These are phyloP conservation scores for Cyclotella sp. DNA, from an alignment of 108 stramenopile species.

Conservation along the genomic window DNA sequence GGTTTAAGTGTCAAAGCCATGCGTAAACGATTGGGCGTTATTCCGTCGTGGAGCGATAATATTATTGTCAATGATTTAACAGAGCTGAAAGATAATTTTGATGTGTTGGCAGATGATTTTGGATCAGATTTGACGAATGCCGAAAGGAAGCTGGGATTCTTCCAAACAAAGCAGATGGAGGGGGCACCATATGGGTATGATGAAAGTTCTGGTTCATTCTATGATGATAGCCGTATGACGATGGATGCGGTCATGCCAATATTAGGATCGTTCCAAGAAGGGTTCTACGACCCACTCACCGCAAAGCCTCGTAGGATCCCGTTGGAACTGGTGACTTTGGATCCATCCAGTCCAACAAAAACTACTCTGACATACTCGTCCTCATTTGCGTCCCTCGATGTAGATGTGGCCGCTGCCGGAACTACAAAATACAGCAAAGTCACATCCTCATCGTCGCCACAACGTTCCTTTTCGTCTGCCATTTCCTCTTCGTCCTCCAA, in stretches of 20 bases:
- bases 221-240: slow-evolving; percentile 50
- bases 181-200: slow-evolving; percentile 19
- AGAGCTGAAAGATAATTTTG: slow-evolving; percentile 56
- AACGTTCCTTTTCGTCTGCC: slow-evolving; percentile 55
- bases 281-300: slow-evolving; percentile 87
- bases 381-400: slow-evolving; percentile 54
- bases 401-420: slow-evolving; percentile 37
- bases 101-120: slow-evolving; percentile 50
- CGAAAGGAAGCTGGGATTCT: slow-evolving; percentile 31
- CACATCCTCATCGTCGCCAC: slow-evolving; percentile 48
- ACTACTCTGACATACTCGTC: slow-evolving; percentile 58
- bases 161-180: slow-evolving; percentile 33
- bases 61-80: slow-evolving; percentile 56
- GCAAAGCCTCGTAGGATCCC: slow-evolving; percentile 83
- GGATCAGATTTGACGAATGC: slow-evolving; percentile 43
- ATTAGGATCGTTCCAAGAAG: slow-evolving; percentile 84
- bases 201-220: not conserved
- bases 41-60: slow-evolving; percentile 52
- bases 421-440: slow-evolving; percentile 50
- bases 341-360: slow-evolving; percentile 60
- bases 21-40: slow-evolving; percentile 62
- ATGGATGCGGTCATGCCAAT: slow-evolving; percentile 69
- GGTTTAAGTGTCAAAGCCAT: slow-evolving; percentile 75
- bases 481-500: slow-evolving; percentile 44
- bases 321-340: slow-evolving; percentile 81